These are phyloP conservation scores for Cystofilobasidium bisporidii DNA, from an alignment of 768 basidiomycete genomes.

Conservation along the genomic window DNA sequence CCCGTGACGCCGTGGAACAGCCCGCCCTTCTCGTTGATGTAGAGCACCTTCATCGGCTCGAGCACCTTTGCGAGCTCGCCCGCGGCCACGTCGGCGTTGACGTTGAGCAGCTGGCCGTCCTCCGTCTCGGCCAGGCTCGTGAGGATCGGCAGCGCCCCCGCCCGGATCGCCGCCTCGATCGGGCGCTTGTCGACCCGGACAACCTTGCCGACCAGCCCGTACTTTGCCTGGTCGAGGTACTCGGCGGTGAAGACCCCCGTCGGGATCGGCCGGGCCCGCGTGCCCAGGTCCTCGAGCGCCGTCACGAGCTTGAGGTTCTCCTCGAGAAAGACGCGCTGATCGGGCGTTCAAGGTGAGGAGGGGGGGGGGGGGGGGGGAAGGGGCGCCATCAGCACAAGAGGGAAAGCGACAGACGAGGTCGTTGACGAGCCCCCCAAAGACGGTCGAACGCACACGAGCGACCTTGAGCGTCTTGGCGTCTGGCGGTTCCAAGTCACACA, in stretches of 20 bases:
- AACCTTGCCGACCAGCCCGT: constrained; percentile 90
- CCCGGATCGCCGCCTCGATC: constrained; percentile 89
- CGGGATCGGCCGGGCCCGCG: constrained; percentile 93
- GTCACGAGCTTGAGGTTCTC: constrained; percentile 92
- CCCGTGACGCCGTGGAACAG: constrained; percentile 95
- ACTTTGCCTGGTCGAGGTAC: constrained; percentile 88
- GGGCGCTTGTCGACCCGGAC: constrained; percentile 91
- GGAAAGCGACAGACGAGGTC: no score
- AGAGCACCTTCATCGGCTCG: constrained; percentile 97
- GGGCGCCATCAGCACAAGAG: no score
- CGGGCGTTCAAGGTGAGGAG: neutral
- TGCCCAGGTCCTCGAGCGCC: constrained; percentile 87
- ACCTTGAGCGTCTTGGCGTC: constrained; percentile 90
- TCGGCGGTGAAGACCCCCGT: constrained; percentile 96
- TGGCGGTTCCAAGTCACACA: constrained; percentile 33
- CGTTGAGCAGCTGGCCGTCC: constrained; percentile 97
- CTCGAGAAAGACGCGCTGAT: constrained; percentile 82
- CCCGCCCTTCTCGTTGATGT: constrained; percentile 95
- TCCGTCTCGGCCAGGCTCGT: constrained; percentile 87
- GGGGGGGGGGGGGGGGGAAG: neutral
- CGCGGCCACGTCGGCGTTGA: constrained; percentile 97
- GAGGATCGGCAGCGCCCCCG: constrained; percentile 89
- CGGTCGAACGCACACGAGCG: constrained; percentile 58
- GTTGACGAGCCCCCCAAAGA: no score
- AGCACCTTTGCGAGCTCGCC: constrained; percentile 96